Conservation (phyloP, 306 rosid species). For the Prunus fruticosa region DNA sequence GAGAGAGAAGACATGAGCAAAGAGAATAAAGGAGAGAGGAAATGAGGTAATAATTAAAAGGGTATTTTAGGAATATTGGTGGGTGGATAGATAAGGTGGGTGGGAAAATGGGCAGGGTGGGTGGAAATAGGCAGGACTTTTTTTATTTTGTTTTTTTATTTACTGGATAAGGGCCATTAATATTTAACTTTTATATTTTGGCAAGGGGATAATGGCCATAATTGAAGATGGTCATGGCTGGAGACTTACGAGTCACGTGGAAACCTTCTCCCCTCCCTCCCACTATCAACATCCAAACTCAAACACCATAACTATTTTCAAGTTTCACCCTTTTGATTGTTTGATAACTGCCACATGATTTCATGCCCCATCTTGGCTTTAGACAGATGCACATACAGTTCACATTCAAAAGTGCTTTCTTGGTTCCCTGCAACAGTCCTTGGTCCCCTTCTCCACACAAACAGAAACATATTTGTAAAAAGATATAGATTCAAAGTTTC, state of each 20-base stretch:
- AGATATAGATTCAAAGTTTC: constrained; percentile 29
- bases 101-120: too few species aligned
- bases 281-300: not conserved
- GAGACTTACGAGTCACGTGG: not conserved
- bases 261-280: not conserved
- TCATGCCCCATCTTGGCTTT: constrained; percentile 21
- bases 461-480: not conserved
- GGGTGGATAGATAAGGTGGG: too few species aligned
- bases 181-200: not conserved
- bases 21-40: too few species aligned
- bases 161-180: too few species aligned
- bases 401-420: constrained; percentile 54
- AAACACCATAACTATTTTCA: not conserved
- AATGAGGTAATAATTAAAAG: too few species aligned
- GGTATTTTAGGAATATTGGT: too few species aligned
- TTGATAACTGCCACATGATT: constrained; percentile 47
- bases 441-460: constrained; percentile 42
- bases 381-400: not conserved
- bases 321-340: constrained; percentile 27
- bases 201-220: not conserved
- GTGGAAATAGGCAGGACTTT: too few species aligned
- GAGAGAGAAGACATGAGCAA: too few species aligned
- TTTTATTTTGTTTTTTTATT: too few species aligned
- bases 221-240: not conserved
- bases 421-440: constrained; percentile 49